phyloP scores from a whole-genome alignment of 176 grass and related monocot genomes.

The Triticum urartu region DNA sequence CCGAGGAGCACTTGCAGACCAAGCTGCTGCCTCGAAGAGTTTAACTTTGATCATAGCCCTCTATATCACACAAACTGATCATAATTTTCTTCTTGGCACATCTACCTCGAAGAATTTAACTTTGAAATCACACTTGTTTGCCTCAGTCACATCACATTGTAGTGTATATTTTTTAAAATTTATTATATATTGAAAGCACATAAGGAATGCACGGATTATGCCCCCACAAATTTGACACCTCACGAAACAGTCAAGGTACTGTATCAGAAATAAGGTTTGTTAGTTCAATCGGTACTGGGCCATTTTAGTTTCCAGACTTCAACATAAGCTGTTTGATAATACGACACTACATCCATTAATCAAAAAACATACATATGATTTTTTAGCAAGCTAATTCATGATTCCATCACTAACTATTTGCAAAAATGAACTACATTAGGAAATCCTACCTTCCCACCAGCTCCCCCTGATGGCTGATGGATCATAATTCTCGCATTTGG shows the following conservation, averaged over 20 bases:
- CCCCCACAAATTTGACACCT: not conserved
- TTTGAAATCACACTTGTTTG: not conserved
- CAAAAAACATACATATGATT: not conserved
- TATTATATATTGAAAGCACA: not conserved
- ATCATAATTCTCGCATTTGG: conserved; percentile 98
- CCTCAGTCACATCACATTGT: not conserved
- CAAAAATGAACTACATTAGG: not conserved
- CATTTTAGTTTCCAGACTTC: not conserved
- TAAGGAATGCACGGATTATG: not conserved
- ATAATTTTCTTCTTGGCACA: not conserved
- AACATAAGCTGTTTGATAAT: not conserved
- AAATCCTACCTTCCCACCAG: conserved; percentile 67
- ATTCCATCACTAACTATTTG: not conserved
- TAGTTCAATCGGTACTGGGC: not conserved
- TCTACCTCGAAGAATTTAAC: not conserved
- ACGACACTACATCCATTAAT: not conserved
- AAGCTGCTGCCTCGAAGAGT: no score
- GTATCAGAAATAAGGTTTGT: not conserved
- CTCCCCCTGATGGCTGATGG: conserved; percentile 79
- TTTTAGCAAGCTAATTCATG: not conserved
- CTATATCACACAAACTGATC: not conserved
- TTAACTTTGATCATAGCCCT: not conserved
- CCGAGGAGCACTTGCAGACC: no score
- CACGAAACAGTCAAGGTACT: not conserved
- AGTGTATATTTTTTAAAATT: not conserved